Percentiles rank a stretch among this genome's conserved stretches.
These are phyloP conservation scores for Podospora didyma DNA, from an alignment of 495 filamentous ascomycete genomes.

Conservation along the genomic window DNA sequence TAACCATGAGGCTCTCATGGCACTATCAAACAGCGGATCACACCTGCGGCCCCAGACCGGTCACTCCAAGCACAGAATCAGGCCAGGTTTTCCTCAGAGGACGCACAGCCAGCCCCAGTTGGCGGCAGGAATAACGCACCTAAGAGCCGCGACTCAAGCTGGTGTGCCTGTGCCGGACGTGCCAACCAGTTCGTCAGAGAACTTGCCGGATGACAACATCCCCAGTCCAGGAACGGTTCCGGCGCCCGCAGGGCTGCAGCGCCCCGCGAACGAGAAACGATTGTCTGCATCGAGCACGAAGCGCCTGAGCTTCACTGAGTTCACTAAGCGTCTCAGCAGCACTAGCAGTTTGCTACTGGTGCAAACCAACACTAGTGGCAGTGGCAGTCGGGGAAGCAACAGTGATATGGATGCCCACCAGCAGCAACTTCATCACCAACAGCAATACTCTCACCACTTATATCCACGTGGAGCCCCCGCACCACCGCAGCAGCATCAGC, in stretches of 20 bases:
- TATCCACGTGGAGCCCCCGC: constrained; percentile 18
- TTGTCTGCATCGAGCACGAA: constrained; percentile 43
- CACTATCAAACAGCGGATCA: constrained; percentile 25
- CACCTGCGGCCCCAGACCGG: constrained; percentile 42
- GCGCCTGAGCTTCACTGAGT: constrained; percentile 50
- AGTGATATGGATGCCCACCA: constrained; percentile 34
- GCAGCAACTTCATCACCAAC: constrained; percentile 15
- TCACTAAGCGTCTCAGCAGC: constrained; percentile 49
- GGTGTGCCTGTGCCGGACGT: constrained; percentile 1
- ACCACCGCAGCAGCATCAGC: constrained; percentile 6
- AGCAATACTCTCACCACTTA: constrained; percentile 20
- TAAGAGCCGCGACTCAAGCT: not conserved
- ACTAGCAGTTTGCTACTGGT: constrained; percentile 51
- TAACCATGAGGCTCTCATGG: constrained; percentile 31
- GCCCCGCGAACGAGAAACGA: constrained; percentile 34
- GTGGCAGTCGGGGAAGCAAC: constrained; percentile 43
- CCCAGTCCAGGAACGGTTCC: constrained; percentile 17
- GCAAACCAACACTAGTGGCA: constrained; percentile 45
- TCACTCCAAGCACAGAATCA: constrained; percentile 32
- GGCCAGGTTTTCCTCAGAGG: constrained; percentile 37
- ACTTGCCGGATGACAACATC: constrained; percentile 9
- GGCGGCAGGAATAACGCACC: constrained; percentile 21
- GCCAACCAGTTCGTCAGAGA: not conserved
- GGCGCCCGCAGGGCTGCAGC: constrained; percentile 14
- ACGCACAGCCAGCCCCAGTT: constrained; percentile 44